Evolutionary conservation across 129 eudicot genomes (phyloP).

Genomic region (Artemisia annua): DNA sequence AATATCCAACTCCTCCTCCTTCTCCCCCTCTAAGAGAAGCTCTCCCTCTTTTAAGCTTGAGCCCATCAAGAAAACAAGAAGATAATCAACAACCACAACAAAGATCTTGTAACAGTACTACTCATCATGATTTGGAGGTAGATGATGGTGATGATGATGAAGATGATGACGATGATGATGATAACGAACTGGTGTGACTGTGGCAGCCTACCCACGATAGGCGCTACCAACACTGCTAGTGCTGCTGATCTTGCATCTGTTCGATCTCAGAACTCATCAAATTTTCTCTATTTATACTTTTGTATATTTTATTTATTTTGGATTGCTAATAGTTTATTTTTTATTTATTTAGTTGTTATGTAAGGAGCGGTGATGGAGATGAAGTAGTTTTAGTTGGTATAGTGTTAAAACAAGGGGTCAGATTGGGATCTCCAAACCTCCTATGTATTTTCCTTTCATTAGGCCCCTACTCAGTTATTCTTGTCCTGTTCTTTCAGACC

Average conservation of each 20-base stretch:
- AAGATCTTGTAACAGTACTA: constrained; percentile 25
- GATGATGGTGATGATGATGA: constrained; percentile 34
- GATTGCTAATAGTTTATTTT: too few relatives aligned
- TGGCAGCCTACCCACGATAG: constrained; percentile 86
- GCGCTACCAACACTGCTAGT: constrained; percentile 90
- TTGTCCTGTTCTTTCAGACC: too few relatives aligned
- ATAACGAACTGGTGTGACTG: constrained; percentile 53
- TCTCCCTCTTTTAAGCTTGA: constrained; percentile 68
- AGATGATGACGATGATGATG: constrained; percentile 21
- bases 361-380: too few relatives aligned
- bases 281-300: too few relatives aligned
- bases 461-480: too few relatives aligned
- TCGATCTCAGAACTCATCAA: constrained; percentile 33
- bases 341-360: too few relatives aligned
- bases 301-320: too few relatives aligned
- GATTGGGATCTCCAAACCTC: too few relatives aligned
- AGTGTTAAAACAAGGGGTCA: too few relatives aligned
- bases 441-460: too few relatives aligned
- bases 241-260: constrained; percentile 75
- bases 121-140: constrained; percentile 39
- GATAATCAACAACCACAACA: constrained; percentile 17
- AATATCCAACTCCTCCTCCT: constrained; percentile 55
- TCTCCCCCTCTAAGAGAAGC: constrained; percentile 91
- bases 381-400: too few relatives aligned
- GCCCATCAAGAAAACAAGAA: constrained; percentile 48